Percentiles rank a stretch among this genome's conserved stretches.
These are phyloP conservation scores for Cutaneotrichosporon curvatum DNA, from an alignment of 1,284 basidiomycete genomes.

Conservation along the genomic window DNA sequence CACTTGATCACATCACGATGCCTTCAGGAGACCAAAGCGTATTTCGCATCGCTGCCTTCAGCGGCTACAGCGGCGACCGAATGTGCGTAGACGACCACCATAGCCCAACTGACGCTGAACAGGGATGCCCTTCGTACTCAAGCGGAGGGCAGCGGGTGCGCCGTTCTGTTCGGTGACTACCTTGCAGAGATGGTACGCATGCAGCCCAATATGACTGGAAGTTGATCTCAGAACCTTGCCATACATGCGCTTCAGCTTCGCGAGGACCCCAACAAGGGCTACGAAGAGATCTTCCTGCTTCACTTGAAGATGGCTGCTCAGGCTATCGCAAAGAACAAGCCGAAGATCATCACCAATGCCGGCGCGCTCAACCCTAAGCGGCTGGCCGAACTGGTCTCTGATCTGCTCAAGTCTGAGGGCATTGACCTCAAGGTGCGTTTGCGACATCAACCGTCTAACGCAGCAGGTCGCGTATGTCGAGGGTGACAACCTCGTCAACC, in stretches of 20 bases:
- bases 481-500: constrained; percentile 12
- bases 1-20: background rate
- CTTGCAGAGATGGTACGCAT: constrained; percentile 15
- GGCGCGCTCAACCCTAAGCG: constrained; percentile 20
- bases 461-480: constrained; percentile 11
- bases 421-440: background rate
- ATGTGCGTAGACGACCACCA: background rate
- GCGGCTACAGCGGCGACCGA: constrained; percentile 9
- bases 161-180: constrained; percentile 19
- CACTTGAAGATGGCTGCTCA: constrained; percentile 14
- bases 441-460: too few relatives aligned
- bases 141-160: constrained; percentile 6
- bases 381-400: constrained; percentile 9
- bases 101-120: background rate
- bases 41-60: constrained; percentile 19
- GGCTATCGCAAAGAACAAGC: constrained; percentile 10
- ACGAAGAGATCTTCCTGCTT: constrained; percentile 17
- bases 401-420: constrained; percentile 5
- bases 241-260: constrained; percentile 15
- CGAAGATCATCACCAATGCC: constrained; percentile 21
- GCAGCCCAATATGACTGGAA: background rate
- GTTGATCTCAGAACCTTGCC: constrained; percentile 16
- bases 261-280: constrained; percentile 15
- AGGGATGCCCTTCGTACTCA: constrained; percentile 10
- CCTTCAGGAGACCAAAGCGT: background rate